These are phyloP conservation scores for Pachyrhizus erosus DNA, from an alignment of 306 rosid genomes.

Conservation along the genomic window DNA sequence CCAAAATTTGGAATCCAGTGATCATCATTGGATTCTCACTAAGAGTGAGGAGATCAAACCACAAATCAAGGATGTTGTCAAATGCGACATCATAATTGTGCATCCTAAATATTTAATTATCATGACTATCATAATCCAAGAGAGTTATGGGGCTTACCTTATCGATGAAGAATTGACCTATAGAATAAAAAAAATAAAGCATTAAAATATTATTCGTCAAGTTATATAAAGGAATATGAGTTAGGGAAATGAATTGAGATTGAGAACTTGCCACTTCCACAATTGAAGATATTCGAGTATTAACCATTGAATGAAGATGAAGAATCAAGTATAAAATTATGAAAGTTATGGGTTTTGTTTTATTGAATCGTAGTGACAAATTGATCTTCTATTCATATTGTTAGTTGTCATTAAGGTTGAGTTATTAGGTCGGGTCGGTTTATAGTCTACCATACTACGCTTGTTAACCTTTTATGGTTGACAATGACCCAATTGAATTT, in stretches of 20 bases:
- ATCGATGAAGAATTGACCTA: conserved; percentile 84
- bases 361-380: not conserved
- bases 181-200: not conserved
- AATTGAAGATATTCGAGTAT: conserved; percentile 7
- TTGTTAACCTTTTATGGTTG: no score
- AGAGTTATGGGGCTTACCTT: conserved; percentile 57
- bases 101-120: not conserved
- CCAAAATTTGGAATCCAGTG: not conserved
- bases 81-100: not conserved
- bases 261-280: conserved; percentile 57
- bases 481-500: no score
- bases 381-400: conserved; percentile 20
- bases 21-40: not conserved
- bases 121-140: not conserved
- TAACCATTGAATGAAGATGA: conserved; percentile 3
- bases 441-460: no score
- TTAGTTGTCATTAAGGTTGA: not conserved
- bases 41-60: not conserved
- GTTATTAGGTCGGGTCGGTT: not conserved
- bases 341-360: conserved; percentile 59
- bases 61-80: not conserved
- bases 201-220: conserved; percentile 2
- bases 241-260: not conserved
- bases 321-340: conserved; percentile 7
- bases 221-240: not conserved